Conservation (phyloP, 805 yeast genomes). For the Lipomyces chichibuensis region DNA sequence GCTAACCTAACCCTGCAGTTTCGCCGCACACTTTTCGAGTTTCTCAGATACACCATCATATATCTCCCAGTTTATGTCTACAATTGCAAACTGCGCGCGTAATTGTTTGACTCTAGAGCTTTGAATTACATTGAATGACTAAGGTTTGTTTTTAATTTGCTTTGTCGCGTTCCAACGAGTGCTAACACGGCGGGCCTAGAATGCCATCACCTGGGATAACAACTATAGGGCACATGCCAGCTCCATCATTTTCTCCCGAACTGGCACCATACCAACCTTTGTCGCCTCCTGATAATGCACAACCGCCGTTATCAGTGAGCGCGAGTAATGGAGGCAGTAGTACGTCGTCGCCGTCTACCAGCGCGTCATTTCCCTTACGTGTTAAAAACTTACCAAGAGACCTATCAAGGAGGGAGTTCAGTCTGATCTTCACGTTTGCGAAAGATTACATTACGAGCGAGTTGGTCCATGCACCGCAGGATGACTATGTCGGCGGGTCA, state of each 20-base stretch:
- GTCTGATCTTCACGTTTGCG: constrained; percentile 47
- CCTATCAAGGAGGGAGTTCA: constrained; percentile 46
- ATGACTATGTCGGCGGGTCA: constrained; percentile 36
- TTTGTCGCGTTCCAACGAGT: neutral
- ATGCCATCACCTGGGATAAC: constrained; percentile 12
- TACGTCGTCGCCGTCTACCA: constrained; percentile 17
- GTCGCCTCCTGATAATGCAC: constrained; percentile 28
- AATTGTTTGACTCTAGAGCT: constrained; percentile 9
- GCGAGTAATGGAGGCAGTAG: constrained; percentile 8
- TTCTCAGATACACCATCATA: neutral
- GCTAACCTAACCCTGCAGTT: constrained; percentile 12
- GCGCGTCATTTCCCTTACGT: constrained; percentile 35
- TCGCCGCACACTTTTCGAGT: neutral
- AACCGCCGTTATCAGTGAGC: constrained; percentile 4
- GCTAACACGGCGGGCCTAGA: neutral
- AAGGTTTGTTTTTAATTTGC: neutral
- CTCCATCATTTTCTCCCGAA: constrained; percentile 27
- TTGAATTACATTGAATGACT: neutral
- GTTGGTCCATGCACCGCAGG: constrained; percentile 35
- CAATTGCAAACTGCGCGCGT: neutral
- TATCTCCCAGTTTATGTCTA: neutral
- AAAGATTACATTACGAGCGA: constrained; percentile 45
- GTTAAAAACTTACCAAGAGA: constrained; percentile 46
- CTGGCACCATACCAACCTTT: constrained; percentile 27
- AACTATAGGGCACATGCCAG: constrained; percentile 6